Conservation (phyloP, 164 flowering plant species). For the Kingdonia uniflora region DNA sequence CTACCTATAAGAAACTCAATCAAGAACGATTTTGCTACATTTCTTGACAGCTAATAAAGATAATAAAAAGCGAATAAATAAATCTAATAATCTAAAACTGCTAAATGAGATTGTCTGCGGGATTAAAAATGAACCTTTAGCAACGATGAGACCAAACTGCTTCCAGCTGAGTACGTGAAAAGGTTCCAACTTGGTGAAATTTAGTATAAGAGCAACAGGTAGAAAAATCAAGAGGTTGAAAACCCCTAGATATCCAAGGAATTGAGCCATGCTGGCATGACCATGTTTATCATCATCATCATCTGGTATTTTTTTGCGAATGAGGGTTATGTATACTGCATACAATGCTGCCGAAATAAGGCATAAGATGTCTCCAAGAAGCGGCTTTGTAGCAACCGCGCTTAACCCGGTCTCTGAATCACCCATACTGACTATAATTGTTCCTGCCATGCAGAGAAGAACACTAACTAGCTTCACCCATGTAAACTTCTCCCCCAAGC, state of each 20-base stretch:
- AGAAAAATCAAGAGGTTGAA: slow-evolving; percentile 77
- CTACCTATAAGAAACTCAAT: too few relatives aligned
- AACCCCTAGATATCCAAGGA: slow-evolving; percentile 89
- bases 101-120: too few relatives aligned
- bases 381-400: slow-evolving; percentile 55
- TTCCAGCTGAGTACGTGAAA: slow-evolving; percentile 53
- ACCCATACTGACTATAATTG: slow-evolving; percentile 81
- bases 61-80: too few relatives aligned
- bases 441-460: slow-evolving; percentile 94
- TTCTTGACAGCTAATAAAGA: too few relatives aligned
- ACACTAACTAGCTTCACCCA: slow-evolving; percentile 86
- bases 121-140: slow-evolving; percentile 58
- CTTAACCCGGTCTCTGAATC: slow-evolving; percentile 38
- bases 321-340: slow-evolving; percentile 83
- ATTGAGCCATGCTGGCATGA: slow-evolving; percentile 74
- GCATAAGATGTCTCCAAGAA: slow-evolving; percentile 76
- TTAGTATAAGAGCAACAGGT: slow-evolving; percentile 72
- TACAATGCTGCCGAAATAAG: slow-evolving; percentile 70
- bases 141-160: slow-evolving; percentile 69
- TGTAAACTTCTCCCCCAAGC: slow-evolving; percentile 84
- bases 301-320: slow-evolving; percentile 75
- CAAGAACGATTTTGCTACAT: too few relatives aligned
- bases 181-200: slow-evolving; percentile 58
- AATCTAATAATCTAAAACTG: too few relatives aligned
- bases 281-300: slow-evolving; percentile 56